These are phyloP conservation scores for Cyclotella distinguenda DNA, from an alignment of 108 stramenopile genomes.

Conservation along the genomic window DNA sequence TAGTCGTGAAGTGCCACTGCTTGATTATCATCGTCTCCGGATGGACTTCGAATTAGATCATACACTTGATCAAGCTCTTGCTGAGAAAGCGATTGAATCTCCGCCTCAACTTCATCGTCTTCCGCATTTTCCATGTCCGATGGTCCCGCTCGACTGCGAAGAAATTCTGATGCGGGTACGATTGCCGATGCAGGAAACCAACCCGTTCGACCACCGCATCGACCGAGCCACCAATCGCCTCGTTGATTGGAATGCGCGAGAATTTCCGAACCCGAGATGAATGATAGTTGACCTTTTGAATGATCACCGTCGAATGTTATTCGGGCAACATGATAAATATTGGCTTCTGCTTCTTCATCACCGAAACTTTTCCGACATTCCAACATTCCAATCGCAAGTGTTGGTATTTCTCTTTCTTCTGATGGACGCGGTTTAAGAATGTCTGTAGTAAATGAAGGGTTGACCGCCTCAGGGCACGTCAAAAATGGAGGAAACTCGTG, in stretches of 20 bases:
- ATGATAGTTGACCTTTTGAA: constrained; percentile 44
- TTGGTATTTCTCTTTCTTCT: not conserved
- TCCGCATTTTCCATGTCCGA: constrained; percentile 8
- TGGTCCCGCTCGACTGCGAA: constrained; percentile 4
- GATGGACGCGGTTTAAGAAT: not conserved
- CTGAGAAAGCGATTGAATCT: constrained; percentile 15
- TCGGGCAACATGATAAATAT: constrained; percentile 42
- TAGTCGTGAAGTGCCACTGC: constrained; percentile 2
- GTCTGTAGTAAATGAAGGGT: constrained; percentile 1
- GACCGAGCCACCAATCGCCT: constrained; percentile 50
- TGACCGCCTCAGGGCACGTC: constrained; percentile 13
- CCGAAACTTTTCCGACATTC: not conserved
- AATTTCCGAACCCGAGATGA: constrained; percentile 36
- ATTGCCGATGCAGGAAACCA: constrained; percentile 48
- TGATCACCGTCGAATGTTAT: constrained; percentile 43
- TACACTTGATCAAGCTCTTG: constrained; percentile 36
- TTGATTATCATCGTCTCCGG: constrained; percentile 25
- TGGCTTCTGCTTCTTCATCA: constrained; percentile 34
- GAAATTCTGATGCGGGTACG: constrained; percentile 45
- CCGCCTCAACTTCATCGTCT: constrained; percentile 16
- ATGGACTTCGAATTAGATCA: constrained; percentile 51
- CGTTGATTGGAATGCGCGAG: constrained; percentile 50
- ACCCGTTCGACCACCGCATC: constrained; percentile 42
- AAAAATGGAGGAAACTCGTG: constrained; percentile 22
- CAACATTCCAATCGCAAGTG: not conserved